Evolutionary conservation across 257 asterid genomes (phyloP).

Genomic region (Solanum rostratum): DNA sequence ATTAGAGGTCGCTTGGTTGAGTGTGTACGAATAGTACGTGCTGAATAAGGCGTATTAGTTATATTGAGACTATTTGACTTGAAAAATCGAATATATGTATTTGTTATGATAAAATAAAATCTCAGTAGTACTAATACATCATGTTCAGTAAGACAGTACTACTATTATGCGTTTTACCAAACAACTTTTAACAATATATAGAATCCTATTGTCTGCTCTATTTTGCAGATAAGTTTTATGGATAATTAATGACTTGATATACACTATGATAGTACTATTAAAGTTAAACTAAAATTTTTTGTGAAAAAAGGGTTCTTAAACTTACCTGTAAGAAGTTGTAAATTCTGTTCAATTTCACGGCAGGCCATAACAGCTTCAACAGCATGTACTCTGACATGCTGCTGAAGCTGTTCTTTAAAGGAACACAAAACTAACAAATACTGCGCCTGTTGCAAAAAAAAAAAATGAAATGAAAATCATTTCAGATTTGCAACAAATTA

Average conservation of each 20-base stretch:
- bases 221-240: background rate
- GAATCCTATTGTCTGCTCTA: background rate
- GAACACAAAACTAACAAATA: conserved; percentile 81
- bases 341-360: conserved; percentile 85
- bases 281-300: background rate
- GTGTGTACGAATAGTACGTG: background rate
- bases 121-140: rapidly evolving
- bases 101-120: background rate
- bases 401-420: conserved; percentile 91
- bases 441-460: conserved; percentile 52
- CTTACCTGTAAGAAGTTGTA: conserved; percentile 80
- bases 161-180: background rate
- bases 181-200: background rate
- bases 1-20: background rate
- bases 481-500: background rate
- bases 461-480: background rate
- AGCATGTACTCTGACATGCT: conserved; percentile 96
- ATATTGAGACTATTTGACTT: no score
- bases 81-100: no score
- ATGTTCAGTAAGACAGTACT: background rate
- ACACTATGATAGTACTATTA: background rate
- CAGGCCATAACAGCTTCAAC: conserved; percentile 99
- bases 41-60: no score
- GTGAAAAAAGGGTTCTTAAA: background rate
- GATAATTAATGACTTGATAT: background rate